phyloP scores from a whole-genome alignment of 495 filamentous ascomycete species.

The Bacidia gigantensis region DNA sequence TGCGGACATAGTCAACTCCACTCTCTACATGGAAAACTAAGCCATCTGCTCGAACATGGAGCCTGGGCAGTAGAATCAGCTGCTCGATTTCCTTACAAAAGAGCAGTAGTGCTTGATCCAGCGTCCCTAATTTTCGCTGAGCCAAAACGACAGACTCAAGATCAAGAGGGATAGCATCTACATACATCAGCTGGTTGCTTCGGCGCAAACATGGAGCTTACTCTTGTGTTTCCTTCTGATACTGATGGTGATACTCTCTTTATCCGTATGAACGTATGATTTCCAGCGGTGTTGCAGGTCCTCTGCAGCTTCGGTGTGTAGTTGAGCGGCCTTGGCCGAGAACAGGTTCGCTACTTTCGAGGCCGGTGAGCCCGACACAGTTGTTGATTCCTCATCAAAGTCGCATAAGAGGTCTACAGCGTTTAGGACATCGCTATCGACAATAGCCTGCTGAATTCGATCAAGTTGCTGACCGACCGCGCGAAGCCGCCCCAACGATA shows the following conservation, averaged over 20 bases:
- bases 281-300: conserved; percentile 27
- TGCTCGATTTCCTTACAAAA: conserved; percentile 21
- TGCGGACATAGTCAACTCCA: conserved; percentile 16
- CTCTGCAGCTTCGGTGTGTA: conserved; percentile 21
- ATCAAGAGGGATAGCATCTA: conserved; percentile 9
- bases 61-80: conserved; percentile 21
- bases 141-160: conserved; percentile 18
- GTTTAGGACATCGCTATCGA: conserved; percentile 17
- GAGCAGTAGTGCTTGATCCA: conserved; percentile 17
- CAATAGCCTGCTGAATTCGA: conserved; percentile 21
- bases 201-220: not conserved
- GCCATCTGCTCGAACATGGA: conserved; percentile 13
- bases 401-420: conserved; percentile 33
- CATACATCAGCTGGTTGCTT: conserved; percentile 6
- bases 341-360: conserved; percentile 25
- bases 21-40: conserved; percentile 17
- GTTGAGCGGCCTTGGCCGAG: conserved; percentile 14
- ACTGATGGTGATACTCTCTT: conserved; percentile 3
- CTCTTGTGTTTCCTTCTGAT: not conserved
- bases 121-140: conserved; percentile 18
- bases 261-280: conserved; percentile 21
- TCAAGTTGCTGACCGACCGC: conserved; percentile 31
- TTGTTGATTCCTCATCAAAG: conserved; percentile 30
- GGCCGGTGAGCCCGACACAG: conserved; percentile 19
- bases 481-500: conserved; percentile 46